Base-by-base conservation (phyloP, 176 grass and related monocot species). In the Cenchrus fungigraminus region DNA sequence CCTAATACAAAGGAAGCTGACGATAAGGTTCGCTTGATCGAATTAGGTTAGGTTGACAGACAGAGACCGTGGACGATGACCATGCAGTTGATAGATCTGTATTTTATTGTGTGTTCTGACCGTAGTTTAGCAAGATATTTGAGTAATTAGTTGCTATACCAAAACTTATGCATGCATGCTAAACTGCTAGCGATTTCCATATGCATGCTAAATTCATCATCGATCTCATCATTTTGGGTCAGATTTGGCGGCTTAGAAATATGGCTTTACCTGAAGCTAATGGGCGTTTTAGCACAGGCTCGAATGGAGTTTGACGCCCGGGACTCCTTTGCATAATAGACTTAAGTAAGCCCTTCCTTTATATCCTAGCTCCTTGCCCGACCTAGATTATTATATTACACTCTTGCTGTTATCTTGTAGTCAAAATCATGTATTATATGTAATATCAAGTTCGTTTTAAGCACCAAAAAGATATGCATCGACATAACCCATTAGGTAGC, bases 1-100 rank as follows among this genome's bases (percentile, higher is more conserved):
- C 4, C 7, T 40, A 40, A 51, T 40, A 4, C 60, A 19, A 37
- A 37, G 15, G 29, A 22, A n/a, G 59, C 53, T 72, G 65, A 50
- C 65, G 73, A 79, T 73, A 31, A 89, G 54, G 64, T 58, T 60
- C 44, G 54, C 32, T 72, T 7, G 42, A 73, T 76, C 46, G 22
- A 69, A 70, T 57, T 83, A 40, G 29, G 53, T 20, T 20, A 34
- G 34, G 22, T 34, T 34, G 34, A 34, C 34, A 34, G 83, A 77
- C 11, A 46, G 34, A 51, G 78, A 85, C 53, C 16, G 2, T 4
- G 59, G 42, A 73, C 71, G 42, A 73, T 47, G 70, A 67, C 32
- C 67, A 12, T 70, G 37, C 37, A 45, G 5, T 47, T 46, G 47
- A 58, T 40, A 40, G 37, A 37, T 75, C 15, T 11, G 8, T 75